phyloP scores from a whole-genome alignment of 108 stramenopile species.

The Cyclotella cryptica region DNA sequence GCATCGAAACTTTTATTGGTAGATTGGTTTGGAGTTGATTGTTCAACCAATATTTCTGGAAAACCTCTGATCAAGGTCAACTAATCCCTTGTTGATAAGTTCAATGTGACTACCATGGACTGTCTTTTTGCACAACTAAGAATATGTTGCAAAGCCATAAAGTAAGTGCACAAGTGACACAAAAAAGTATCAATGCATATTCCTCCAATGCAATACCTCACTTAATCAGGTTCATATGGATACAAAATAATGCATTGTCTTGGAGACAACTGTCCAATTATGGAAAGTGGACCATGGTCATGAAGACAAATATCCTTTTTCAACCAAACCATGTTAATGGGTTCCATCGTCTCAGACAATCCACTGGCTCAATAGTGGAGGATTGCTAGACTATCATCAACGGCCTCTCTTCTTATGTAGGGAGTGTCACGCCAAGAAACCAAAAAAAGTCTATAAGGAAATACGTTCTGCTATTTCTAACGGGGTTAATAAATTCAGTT shows the following conservation, averaged over 20 bases:
- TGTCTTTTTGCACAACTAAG: slow-evolving; percentile 43
- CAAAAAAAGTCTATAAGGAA: too few species aligned
- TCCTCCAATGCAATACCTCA: slow-evolving; percentile 1
- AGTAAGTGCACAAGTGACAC: background rate
- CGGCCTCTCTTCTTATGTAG: too few species aligned
- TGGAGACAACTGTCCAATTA: slow-evolving; percentile 39
- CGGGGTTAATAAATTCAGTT: too few species aligned
- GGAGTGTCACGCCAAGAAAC: too few species aligned
- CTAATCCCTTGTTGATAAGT: slow-evolving; percentile 71
- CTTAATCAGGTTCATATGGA: slow-evolving; percentile 77
- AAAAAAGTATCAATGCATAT: background rate
- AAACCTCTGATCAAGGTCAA: slow-evolving; percentile 61
- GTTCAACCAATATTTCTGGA: slow-evolving; percentile 18
- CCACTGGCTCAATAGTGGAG: too few species aligned
- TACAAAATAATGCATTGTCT: slow-evolving; percentile 59
- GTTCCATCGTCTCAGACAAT: background rate
- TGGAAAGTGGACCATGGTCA: slow-evolving; percentile 72
- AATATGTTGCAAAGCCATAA: background rate
- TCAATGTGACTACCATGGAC: slow-evolving; percentile 77
- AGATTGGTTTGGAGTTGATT: background rate
- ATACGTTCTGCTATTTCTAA: too few species aligned
- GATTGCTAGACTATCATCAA: too few species aligned
- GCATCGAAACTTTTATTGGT: slow-evolving; percentile 55
- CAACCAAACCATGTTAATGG: slow-evolving; percentile 77
- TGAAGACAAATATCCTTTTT: slow-evolving; percentile 70